These are phyloP conservation scores for Hypoxylon cercidicola DNA, from an alignment of 495 filamentous ascomycete species.

Conservation along the genomic window DNA sequence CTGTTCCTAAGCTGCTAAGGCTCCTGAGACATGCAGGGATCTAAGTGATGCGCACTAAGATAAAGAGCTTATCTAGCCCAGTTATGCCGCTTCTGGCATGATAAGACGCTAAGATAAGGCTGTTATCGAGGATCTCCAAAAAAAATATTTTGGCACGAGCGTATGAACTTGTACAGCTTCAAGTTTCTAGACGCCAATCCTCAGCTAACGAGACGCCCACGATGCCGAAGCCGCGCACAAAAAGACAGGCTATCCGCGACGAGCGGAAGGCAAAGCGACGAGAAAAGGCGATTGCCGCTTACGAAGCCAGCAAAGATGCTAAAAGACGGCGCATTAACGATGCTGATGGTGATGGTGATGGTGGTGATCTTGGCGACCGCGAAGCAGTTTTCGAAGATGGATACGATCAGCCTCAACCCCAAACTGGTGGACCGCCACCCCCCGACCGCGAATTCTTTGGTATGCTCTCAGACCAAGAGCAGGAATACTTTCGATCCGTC, in stretches of 20 bases:
- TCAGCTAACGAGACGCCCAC: background rate
- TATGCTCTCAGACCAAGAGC: slow-evolving; percentile 86
- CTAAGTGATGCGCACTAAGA: too few species aligned
- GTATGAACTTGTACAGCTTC: background rate
- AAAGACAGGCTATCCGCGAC: slow-evolving; percentile 58
- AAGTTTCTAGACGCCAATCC: background rate
- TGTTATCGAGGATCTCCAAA: slow-evolving; percentile 21
- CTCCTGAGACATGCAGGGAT: too few species aligned
- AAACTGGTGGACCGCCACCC: slow-evolving; percentile 37
- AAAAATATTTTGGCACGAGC: slow-evolving; percentile 7
- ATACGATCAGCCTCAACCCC: slow-evolving; percentile 21
- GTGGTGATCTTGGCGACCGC: slow-evolving; percentile 37
- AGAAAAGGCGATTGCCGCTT: slow-evolving; percentile 42
- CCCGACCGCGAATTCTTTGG: slow-evolving; percentile 78
- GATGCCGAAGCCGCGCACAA: slow-evolving; percentile 50
- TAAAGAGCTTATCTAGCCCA: too few species aligned
- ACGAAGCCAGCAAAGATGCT: slow-evolving; percentile 42
- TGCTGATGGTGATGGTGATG: slow-evolving; percentile 32
- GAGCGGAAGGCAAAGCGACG: slow-evolving; percentile 57
- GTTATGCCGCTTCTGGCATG: too few species aligned
- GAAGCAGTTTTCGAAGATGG: slow-evolving; percentile 45
- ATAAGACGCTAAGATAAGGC: slow-evolving; percentile 30
- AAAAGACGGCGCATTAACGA: slow-evolving; percentile 54
- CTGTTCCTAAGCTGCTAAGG: too few species aligned
- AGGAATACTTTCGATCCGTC: slow-evolving; percentile 91